These are phyloP conservation scores for Mycena venus DNA, from an alignment of 768 basidiomycete genomes.

Conservation along the genomic window DNA sequence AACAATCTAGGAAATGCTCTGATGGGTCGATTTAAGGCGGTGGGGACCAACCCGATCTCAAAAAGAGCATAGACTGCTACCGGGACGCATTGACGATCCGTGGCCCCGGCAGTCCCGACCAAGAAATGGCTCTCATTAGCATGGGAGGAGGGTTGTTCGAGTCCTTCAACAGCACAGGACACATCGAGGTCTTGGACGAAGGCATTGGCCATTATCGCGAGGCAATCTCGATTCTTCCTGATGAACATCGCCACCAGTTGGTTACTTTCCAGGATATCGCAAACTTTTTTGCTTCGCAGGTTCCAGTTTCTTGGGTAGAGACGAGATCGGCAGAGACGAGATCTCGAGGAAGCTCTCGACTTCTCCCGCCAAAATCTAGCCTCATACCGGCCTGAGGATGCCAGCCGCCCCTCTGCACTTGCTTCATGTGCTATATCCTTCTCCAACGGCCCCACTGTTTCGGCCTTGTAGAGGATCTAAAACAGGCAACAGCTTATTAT, in stretches of 20 bases:
- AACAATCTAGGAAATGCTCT: conserved; percentile 1
- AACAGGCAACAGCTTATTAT: not conserved
- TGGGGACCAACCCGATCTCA: not conserved
- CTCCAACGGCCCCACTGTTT: not conserved
- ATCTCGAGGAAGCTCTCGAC: conserved; percentile 2
- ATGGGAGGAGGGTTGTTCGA: not conserved
- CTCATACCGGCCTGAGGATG: not conserved
- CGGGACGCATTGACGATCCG: not conserved
- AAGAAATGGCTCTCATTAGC: not conserved
- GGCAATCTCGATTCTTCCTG: not conserved
- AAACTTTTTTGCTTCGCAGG: not conserved
- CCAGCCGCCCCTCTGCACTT: not conserved
- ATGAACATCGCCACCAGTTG: not conserved
- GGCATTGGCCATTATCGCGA: not conserved
- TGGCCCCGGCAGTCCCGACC: not conserved
- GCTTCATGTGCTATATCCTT: not conserved
- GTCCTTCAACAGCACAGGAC: not conserved
- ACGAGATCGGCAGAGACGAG: not conserved
- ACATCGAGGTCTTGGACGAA: not conserved
- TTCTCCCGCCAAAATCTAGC: not conserved
- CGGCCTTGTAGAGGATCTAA: not conserved
- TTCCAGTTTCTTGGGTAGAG: not conserved
- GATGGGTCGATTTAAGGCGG: not conserved
- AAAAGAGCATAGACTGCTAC: not conserved
- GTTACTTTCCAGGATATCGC: not conserved